Conservation (phyloP, 2,329 filamentous ascomycete species). For the Paraconiothyrium brasiliense region DNA sequence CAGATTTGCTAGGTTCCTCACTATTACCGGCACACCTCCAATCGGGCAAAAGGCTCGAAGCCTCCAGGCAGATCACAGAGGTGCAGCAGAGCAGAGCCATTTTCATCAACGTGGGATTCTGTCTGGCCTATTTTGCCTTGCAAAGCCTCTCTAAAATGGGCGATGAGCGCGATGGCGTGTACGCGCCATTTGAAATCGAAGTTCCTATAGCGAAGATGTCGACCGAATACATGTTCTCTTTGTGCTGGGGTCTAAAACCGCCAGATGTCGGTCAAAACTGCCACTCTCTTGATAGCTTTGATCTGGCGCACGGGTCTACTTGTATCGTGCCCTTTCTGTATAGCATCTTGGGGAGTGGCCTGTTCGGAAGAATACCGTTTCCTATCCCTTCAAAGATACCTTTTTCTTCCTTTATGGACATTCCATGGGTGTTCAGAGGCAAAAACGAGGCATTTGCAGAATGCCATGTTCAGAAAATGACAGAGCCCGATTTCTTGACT, state of each 20-base stretch:
- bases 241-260: slow-evolving; percentile 3
- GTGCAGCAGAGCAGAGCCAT: slow-evolving; percentile 16
- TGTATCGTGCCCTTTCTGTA: slow-evolving; percentile 13
- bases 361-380: slow-evolving; percentile 5
- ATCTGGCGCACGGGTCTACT: slow-evolving; percentile 20
- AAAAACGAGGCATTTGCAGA: slow-evolving; percentile 20
- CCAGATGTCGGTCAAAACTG: background rate
- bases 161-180: background rate
- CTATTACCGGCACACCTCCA: slow-evolving; percentile 26
- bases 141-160: slow-evolving; percentile 18
- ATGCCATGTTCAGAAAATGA: slow-evolving; percentile 32
- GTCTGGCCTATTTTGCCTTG: slow-evolving; percentile 25
- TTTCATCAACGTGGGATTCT: slow-evolving; percentile 28
- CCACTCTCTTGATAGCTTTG: background rate
- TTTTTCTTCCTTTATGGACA: slow-evolving; percentile 26
- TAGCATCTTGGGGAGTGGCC: background rate
- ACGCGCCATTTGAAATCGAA: slow-evolving; percentile 7
- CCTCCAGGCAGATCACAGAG: background rate
- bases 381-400: slow-evolving; percentile 25
- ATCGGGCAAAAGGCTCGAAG: slow-evolving; percentile 16
- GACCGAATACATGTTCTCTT: slow-evolving; percentile 3
- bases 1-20: slow-evolving; percentile 19
- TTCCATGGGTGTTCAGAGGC: slow-evolving; percentile 23
- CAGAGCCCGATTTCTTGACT: slow-evolving; percentile 23
- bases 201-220: background rate